phyloP scores from a whole-genome alignment of 2,329 filamentous ascomycete genomes.

The Elsinoe australis region DNA sequence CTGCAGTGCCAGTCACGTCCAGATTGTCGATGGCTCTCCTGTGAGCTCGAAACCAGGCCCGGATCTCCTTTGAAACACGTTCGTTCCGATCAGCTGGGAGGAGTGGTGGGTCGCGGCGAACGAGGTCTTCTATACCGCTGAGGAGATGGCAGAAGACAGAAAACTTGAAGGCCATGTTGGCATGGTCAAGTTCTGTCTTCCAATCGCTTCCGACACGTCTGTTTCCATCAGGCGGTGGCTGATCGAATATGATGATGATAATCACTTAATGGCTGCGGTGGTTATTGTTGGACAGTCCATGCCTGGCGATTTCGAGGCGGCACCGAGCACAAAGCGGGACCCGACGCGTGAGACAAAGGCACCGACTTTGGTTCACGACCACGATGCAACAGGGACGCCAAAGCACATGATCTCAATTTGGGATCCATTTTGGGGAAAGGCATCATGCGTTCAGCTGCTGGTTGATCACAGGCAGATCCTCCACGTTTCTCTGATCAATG shows the following conservation, averaged over 20 bases:
- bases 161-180: constrained; percentile 58
- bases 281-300: background rate
- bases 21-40: constrained; percentile 50
- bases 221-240: too few species aligned
- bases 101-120: constrained; percentile 35
- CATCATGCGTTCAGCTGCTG: background rate
- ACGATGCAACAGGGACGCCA: background rate
- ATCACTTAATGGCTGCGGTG: background rate
- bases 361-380: background rate
- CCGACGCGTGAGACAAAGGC: constrained; percentile 11
- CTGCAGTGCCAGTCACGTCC: constrained; percentile 48
- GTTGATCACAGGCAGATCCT: background rate
- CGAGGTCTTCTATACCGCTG: constrained; percentile 53
- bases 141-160: constrained; percentile 66
- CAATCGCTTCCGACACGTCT: background rate
- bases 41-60: constrained; percentile 63
- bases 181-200: background rate
- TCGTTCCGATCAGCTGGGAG: constrained; percentile 29
- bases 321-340: background rate
- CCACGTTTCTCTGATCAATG: background rate
- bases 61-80: constrained; percentile 35
- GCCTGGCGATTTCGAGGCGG: background rate
- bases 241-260: too few species aligned
- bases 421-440: background rate
- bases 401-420: constrained; percentile 11